phyloP scores from a whole-genome alignment of 257 asterid species.

The Ligustrum vulgare region DNA sequence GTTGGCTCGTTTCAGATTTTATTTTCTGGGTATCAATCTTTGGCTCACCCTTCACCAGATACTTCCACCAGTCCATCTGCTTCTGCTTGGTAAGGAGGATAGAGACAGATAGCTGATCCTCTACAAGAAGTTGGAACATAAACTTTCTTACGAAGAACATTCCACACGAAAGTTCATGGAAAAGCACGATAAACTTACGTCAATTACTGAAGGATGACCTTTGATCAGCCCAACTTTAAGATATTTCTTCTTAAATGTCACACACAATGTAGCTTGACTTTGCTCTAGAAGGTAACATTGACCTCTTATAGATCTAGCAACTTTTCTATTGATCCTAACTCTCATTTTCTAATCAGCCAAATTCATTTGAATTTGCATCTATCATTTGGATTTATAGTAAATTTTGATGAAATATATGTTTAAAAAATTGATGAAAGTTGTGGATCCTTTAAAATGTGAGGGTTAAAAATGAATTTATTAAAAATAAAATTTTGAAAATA shows the following conservation, averaged over 20 bases:
- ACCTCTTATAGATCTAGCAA: constrained; percentile 90
- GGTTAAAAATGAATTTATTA: too few species aligned
- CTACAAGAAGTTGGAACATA: constrained; percentile 33
- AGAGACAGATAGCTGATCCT: constrained; percentile 74
- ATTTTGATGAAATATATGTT: too few species aligned
- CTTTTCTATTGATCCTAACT: too few species aligned
- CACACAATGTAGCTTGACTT: constrained; percentile 41
- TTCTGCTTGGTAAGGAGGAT: constrained; percentile 74
- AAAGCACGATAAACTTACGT: constrained; percentile 24
- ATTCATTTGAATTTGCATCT: not conserved
- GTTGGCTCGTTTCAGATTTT: constrained; percentile 76
- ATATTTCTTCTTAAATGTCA: constrained; percentile 41
- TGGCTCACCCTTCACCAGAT: constrained; percentile 81
- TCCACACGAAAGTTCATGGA: not conserved
- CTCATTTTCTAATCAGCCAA: not conserved
- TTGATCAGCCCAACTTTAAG: constrained; percentile 47
- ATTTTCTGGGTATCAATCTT: constrained; percentile 83
- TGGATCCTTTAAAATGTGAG: too few species aligned
- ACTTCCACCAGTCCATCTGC: constrained; percentile 97
- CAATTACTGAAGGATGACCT: constrained; percentile 46
- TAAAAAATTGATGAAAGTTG: too few species aligned
- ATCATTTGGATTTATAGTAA: not conserved
- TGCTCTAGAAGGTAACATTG: constrained; percentile 24
- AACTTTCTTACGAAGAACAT: not conserved
- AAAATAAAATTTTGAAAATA: too few species aligned